Conservation (phyloP, 2,329 filamentous ascomycete genomes). For the Fusarium pseudocircinatum region DNA sequence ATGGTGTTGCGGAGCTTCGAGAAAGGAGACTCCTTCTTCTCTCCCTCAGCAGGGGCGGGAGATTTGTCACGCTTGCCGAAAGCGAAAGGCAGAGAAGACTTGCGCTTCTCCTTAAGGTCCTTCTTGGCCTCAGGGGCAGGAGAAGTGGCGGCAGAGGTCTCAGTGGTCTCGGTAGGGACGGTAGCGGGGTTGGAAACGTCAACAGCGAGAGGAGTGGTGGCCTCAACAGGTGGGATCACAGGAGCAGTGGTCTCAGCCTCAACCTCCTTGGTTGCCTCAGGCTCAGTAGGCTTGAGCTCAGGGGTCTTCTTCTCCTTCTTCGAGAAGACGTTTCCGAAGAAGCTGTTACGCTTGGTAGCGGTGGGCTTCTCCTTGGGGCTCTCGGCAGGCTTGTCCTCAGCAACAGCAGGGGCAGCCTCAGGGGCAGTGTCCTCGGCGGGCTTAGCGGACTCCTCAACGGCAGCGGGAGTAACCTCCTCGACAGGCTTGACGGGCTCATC, state of each 20-base stretch:
- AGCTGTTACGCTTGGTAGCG: slow-evolving; percentile 64
- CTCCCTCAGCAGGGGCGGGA: slow-evolving; percentile 67
- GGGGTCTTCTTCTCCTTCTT: slow-evolving; percentile 69
- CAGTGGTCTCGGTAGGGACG: slow-evolving; percentile 59
- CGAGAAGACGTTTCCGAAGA: slow-evolving; percentile 62
- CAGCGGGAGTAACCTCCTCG: slow-evolving; percentile 51
- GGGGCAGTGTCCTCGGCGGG: slow-evolving; percentile 50
- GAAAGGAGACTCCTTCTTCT: slow-evolving; percentile 66
- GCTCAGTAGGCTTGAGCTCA: slow-evolving; percentile 57
- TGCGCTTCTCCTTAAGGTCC: slow-evolving; percentile 82
- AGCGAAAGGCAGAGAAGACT: slow-evolving; percentile 79
- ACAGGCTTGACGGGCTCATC: slow-evolving; percentile 62
- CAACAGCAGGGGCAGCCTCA: slow-evolving; percentile 46
- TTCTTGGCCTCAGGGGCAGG: slow-evolving; percentile 67
- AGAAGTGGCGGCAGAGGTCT: slow-evolving; percentile 51
- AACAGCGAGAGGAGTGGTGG: slow-evolving; percentile 64
- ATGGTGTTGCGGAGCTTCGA: slow-evolving; percentile 69
- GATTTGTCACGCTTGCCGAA: slow-evolving; percentile 80
- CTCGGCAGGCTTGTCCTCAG: slow-evolving; percentile 51
- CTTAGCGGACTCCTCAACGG: slow-evolving; percentile 47
- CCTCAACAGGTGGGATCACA: slow-evolving; percentile 68
- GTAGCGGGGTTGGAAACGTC: slow-evolving; percentile 61
- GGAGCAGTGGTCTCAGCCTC: slow-evolving; percentile 64
- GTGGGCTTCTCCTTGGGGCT: slow-evolving; percentile 57
- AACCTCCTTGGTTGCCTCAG: slow-evolving; percentile 55